phyloP scores from a whole-genome alignment of 164 flowering plant species.

The Piper betle region DNA sequence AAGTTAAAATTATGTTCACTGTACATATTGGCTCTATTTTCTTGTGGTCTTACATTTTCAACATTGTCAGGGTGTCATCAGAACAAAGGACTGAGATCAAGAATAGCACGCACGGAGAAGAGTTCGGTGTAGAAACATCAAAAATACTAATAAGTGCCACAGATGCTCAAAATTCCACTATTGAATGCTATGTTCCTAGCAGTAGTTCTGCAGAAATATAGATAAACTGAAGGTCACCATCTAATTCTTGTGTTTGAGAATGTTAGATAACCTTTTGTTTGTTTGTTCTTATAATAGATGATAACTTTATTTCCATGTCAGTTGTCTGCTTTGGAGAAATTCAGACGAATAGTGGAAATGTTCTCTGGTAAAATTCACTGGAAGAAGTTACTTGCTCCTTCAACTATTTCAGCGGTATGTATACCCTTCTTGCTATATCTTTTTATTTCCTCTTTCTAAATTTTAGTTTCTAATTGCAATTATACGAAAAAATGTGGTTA shows the following conservation, averaged over 20 bases:
- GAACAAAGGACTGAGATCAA: slow-evolving; percentile 8
- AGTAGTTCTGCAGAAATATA: slow-evolving; percentile 1
- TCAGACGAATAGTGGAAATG: neutral
- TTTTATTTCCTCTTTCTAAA: no score
- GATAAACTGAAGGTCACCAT: neutral
- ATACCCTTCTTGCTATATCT: neutral
- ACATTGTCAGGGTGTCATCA: slow-evolving; percentile 37
- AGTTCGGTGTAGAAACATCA: slow-evolving; percentile 14
- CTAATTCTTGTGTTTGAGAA: no score
- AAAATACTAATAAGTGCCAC: slow-evolving; percentile 8
- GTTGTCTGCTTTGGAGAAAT: neutral
- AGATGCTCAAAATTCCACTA: slow-evolving; percentile 19
- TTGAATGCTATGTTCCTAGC: slow-evolving; percentile 4
- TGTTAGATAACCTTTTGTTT: neutral
- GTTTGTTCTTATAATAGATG: no score
- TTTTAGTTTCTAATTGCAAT: no score
- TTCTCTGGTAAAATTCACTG: slow-evolving; percentile 11
- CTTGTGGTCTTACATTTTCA: slow-evolving; percentile 67
- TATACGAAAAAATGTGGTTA: no score
- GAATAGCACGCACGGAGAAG: slow-evolving; percentile 2
- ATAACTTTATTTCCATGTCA: no score
- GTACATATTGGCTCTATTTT: slow-evolving; percentile 56
- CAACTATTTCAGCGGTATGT: slow-evolving; percentile 49
- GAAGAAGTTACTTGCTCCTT: slow-evolving; percentile 43
- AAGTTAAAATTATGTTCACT: no score